Evolutionary conservation across 139 green algal genomes (phyloP).

Genomic region (Chlamydomonas sphaeroides): DNA sequence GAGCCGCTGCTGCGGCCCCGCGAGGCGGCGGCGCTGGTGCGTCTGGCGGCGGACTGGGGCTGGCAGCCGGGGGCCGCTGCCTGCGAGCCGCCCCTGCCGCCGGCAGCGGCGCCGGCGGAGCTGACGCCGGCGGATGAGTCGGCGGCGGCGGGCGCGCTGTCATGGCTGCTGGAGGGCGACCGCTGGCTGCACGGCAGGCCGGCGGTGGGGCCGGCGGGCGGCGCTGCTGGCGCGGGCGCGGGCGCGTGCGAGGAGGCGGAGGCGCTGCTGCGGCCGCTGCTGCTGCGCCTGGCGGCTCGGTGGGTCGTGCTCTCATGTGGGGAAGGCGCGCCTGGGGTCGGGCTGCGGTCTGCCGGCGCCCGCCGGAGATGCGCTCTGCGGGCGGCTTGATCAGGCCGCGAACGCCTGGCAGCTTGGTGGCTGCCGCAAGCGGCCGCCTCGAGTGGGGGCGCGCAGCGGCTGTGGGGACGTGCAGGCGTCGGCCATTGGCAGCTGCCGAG

Average conservation of each 20-base stretch:
- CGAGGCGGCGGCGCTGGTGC: not conserved
- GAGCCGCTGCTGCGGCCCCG: not conserved
- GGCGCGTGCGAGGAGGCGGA: not conserved
- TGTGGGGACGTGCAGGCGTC: too few species aligned
- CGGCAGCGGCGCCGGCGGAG: not conserved
- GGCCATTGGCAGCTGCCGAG: too few species aligned
- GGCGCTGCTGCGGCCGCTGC: conserved; percentile 40
- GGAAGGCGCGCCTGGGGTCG: too few species aligned
- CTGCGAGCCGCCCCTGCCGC: too few species aligned
- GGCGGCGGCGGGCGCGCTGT: conserved; percentile 1
- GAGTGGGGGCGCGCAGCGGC: too few species aligned
- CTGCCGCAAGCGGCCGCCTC: too few species aligned
- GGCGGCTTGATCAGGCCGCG: too few species aligned
- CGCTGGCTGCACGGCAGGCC: not conserved
- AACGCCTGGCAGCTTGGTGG: too few species aligned
- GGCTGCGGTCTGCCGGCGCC: too few species aligned
- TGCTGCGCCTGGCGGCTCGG: conserved; percentile 68
- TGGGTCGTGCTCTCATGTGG: too few species aligned
- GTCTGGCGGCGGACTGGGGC: not conserved
- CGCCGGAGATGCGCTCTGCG: too few species aligned
- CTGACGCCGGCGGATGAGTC: not conserved
- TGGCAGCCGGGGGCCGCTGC: too few species aligned
- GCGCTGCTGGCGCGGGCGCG: not conserved
- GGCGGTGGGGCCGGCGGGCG: not conserved
- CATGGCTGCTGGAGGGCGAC: conserved; percentile 7